Percentiles rank a stretch among this genome's conserved stretches.
Conservation (phyloP, 208 protist genomes). For the Acanthamoeba triangularis region DNA sequence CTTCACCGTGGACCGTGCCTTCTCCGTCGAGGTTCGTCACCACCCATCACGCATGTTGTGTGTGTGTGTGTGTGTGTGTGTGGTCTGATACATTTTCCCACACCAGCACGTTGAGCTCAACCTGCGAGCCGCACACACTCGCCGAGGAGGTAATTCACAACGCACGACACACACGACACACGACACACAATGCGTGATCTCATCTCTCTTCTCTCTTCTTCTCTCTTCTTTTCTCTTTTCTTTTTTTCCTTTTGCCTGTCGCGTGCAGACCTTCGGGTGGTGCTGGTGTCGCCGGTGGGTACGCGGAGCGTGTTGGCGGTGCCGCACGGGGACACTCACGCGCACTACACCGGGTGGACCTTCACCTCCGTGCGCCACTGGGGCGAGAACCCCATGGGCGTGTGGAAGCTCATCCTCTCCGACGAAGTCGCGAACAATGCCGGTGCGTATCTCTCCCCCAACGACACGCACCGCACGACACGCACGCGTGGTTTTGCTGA, state of each 20-base stretch:
- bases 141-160: not conserved
- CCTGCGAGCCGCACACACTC: slow-evolving; percentile 6
- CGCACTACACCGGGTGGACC: slow-evolving; percentile 14
- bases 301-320: slow-evolving; percentile 33
- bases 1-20: not conserved
- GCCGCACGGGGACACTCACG: not conserved
- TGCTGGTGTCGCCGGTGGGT: slow-evolving; percentile 12
- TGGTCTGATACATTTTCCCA: too few species aligned
- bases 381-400: slow-evolving; percentile 54
- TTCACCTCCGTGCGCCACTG: slow-evolving; percentile 53
- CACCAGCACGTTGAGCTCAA: slow-evolving; percentile 13
- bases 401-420: slow-evolving; percentile 12
- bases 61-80: too few species aligned
- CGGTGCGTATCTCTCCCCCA: not conserved
- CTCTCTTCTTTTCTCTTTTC: too few species aligned
- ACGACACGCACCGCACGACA: not conserved
- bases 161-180: too few species aligned
- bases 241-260: too few species aligned
- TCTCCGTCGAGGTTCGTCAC: slow-evolving; percentile 1
- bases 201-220: too few species aligned
- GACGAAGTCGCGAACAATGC: not conserved
- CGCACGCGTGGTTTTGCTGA: not conserved
- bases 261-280: slow-evolving; percentile 6
- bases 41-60: not conserved
- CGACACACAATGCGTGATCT: too few species aligned